Base-by-base conservation (phyloP, 495 filamentous ascomycete genomes). In the Lasiosphaeria hispida region DNA sequence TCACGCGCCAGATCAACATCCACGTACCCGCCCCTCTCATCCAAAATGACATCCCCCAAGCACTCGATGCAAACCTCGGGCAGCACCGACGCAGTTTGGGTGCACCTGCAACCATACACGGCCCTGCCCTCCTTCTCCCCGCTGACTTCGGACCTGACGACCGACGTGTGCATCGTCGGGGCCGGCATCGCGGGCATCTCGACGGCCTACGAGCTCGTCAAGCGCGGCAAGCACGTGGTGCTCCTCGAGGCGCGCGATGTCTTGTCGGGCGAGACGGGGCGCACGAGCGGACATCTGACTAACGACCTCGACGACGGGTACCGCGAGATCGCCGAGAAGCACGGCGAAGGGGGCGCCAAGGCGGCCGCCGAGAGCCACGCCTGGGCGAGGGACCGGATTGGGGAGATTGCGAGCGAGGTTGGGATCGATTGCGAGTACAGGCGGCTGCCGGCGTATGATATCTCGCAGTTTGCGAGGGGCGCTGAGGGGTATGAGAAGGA, bases 361-460 rank as follows among this genome's bases (percentile, higher is more conserved):
- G 55, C 70, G 5, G 82, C 80, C 0, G 81, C 79, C 0, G 80
- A 84, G 13, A 79, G 77, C 43, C 80, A 85, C 55, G 67, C 72
- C 15, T 86, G 78, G 72, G 83, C 81, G 0, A 54, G 82, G 4
- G 70, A 80, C 11, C 70, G 72, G 3, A 70, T 85, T 0, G 80
- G 75, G 0, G 72, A 82, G 48, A 75, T 84, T 6, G 63, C 72
- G 0, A 65, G 69, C 41, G 55, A 72, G 54, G 67, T 85, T 30
- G 70, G 72, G 7, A 75, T 85, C 19, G 80, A 84, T 5, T 85
- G 83, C 61, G 80, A 84, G 64, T 85, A 80, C 59, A 72, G 83
- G 0, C 51, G 58, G 19, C 43, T 85, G 15, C 76, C 70, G 0
- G 80, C 68, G 19, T 77, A 77, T 48, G 60, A 77, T 47, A 71